Evolutionary conservation across 495 filamentous ascomycete genomes (phyloP).

Genomic region (Physcia stellaris): DNA sequence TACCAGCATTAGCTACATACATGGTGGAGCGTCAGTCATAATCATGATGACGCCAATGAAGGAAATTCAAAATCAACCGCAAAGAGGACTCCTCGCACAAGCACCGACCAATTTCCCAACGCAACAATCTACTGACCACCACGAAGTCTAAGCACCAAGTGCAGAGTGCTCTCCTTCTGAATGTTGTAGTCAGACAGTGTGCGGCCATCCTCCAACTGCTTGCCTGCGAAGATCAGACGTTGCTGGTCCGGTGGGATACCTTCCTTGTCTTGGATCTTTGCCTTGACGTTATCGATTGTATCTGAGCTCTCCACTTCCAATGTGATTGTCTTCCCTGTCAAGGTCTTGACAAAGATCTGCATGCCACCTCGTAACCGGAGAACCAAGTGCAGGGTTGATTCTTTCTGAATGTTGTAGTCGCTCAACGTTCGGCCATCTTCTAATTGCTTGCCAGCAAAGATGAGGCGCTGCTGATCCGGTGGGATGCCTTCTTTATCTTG

Average conservation of each 20-base stretch:
- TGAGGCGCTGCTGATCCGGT: conserved; percentile 85
- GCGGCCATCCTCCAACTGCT: conserved; percentile 78
- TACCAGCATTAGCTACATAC: conserved; percentile 1
- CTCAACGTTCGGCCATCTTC: conserved; percentile 84
- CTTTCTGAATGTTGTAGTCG: conserved; percentile 99
- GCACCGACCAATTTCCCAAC: no score
- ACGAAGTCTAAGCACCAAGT: conserved; percentile 78
- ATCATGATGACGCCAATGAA: conserved; percentile 3
- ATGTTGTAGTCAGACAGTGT: conserved; percentile 87
- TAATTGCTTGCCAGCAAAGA: conserved; percentile 94
- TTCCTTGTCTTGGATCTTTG: conserved; percentile 88
- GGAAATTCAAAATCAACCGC: no score
- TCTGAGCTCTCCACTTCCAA: conserved; percentile 80
- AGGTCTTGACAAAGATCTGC: conserved; percentile 91
- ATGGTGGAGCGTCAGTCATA: conserved; percentile 9
- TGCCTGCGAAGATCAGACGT: conserved; percentile 81
- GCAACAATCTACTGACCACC: conserved; percentile 50
- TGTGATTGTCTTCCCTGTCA: conserved; percentile 88
- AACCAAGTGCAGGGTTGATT: conserved; percentile 92
- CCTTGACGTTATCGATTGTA: conserved; percentile 88
- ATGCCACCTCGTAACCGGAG: conserved; percentile 95
- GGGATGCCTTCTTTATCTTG: conserved; percentile 97
- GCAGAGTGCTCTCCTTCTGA: conserved; percentile 82
- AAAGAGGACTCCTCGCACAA: no score
- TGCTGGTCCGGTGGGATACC: conserved; percentile 84